These are phyloP conservation scores for Tricholoma furcatifolium DNA, from an alignment of 768 basidiomycete species.

Conservation along the genomic window DNA sequence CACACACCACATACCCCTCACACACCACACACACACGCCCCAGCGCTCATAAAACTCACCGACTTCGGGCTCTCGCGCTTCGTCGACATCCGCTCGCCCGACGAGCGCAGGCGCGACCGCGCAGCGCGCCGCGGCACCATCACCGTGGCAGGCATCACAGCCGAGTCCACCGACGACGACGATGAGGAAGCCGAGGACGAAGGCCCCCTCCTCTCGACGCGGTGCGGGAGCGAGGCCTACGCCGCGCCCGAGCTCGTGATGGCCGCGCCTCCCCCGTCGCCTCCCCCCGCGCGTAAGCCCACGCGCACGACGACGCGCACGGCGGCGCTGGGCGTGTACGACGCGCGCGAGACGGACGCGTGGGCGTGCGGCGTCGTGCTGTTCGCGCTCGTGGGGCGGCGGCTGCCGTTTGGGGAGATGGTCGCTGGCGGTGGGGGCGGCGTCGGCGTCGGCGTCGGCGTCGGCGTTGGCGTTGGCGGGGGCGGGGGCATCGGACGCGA, in stretches of 20 bases:
- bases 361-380: slow-evolving; percentile 92
- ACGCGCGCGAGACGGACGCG: slow-evolving; percentile 81
- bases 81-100: slow-evolving; percentile 52
- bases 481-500: slow-evolving; percentile 24
- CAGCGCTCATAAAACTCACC: slow-evolving; percentile 72
- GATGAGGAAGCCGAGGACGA: slow-evolving; percentile 20
- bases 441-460: slow-evolving; percentile 32
- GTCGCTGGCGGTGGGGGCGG: slow-evolving; percentile 38
- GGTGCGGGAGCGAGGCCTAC: slow-evolving; percentile 88
- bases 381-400: slow-evolving; percentile 69
- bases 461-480: neutral
- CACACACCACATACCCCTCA: slow-evolving; percentile 17
- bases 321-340: slow-evolving; percentile 53
- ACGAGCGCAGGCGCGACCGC: slow-evolving; percentile 12
- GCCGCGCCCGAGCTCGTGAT: slow-evolving; percentile 79
- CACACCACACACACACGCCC: slow-evolving; percentile 26
- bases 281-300: neutral
- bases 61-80: slow-evolving; percentile 91
- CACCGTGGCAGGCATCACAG: too few species aligned
- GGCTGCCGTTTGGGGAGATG: slow-evolving; percentile 76
- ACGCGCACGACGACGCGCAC: slow-evolving; percentile 7
- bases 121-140: neutral
- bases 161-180: neutral
- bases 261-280: slow-evolving; percentile 15
- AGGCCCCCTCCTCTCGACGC: slow-evolving; percentile 63